Evolutionary conservation across 2,329 filamentous ascomycete genomes (phyloP), one percentile per base, ranked within the genome.

Genomic region (Beauveria sp.): DNA sequence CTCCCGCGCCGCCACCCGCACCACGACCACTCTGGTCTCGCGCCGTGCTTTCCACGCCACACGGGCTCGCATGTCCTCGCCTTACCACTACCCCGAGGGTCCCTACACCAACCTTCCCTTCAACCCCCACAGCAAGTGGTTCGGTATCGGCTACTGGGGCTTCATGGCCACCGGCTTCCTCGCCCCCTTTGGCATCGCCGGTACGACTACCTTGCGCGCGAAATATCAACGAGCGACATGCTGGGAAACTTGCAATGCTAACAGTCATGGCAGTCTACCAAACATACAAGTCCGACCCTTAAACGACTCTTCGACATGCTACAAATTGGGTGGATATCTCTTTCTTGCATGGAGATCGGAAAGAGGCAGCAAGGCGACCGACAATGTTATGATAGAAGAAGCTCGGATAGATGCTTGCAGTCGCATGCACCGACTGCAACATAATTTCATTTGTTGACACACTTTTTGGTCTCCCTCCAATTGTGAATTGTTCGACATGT

Each of bases 61-160:
- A 76, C 90, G 91, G 73, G 79, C 89, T 75, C 91, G 90, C 77
- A 80, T 96, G 75, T 85, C 83, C 71, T 96, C 91, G 75, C 93
- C 93, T 67, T 97, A 96, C 88, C 95, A 99, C 84, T 99, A 99
- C 83, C 89, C 93, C 70, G 93, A 98, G 83, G 95, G 93, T 67
- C 90, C 93, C 73, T 89, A 91, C 79, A 88, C 84, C 83, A 98
- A 97, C 85, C 80, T 99, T 68, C 95, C 95, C 68, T 99, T 99
- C 87, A 96, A 99, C 84, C 90, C 95, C 69, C 83, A 91, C 80
- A 93, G 88, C 75, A 90, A 87, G 80, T 89, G 83, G 80, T 99
- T 99, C 76, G 85, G 81, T 68, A 65, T 91, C 69, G 84, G 88
- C 79, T 99, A 89, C 87, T 96, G 91, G 89, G 74, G 75, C 66